A percentile compares a stretch with the other conserved stretches of the same genome.
Evolutionary conservation across 768 basidiomycete species (phyloP).

Genomic region (Polyporus arcularius): DNA sequence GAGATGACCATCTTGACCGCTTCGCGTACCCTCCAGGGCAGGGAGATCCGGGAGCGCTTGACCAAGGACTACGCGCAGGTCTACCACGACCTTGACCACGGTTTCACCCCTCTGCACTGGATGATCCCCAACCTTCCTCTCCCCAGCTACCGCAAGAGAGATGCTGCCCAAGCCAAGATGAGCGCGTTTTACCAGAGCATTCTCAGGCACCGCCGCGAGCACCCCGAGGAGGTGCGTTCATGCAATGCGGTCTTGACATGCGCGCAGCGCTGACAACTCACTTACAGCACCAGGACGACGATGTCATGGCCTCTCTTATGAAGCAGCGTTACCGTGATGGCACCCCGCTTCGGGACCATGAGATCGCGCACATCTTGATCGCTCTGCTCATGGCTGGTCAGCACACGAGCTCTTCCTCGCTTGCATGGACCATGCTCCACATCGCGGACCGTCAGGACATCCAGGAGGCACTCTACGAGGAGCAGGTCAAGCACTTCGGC

Average conservation of each 20-base stretch:
- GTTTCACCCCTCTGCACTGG: constrained; percentile 95
- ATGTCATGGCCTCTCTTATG: constrained; percentile 90
- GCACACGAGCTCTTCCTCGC: constrained; percentile 93
- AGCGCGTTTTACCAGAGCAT: constrained; percentile 90
- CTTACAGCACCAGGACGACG: constrained; percentile 63
- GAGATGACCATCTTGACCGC: constrained; percentile 97
- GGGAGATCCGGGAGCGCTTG: constrained; percentile 77
- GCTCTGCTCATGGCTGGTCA: constrained; percentile 99
- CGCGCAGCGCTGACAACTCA: constrained; percentile 4
- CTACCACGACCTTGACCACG: constrained; percentile 90
- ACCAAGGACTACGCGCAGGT: constrained; percentile 84
- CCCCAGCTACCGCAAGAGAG: constrained; percentile 85
- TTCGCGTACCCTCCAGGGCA: constrained; percentile 89
- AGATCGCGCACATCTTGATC: constrained; percentile 98
- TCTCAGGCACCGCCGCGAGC: constrained; percentile 68
- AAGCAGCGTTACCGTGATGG: constrained; percentile 86
- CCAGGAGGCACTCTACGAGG: constrained; percentile 79
- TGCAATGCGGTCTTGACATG: background rate
- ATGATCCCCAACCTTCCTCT: constrained; percentile 92
- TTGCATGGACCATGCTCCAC: constrained; percentile 89
- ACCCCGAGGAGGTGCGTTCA: constrained; percentile 42
- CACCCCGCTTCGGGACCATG: constrained; percentile 73
- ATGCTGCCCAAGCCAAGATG: constrained; percentile 91
- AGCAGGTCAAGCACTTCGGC: constrained; percentile 83
- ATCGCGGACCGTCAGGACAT: constrained; percentile 75